Evolutionary conservation across 1,284 basidiomycete species (phyloP).

Genomic region (Bjerkandera adusta): DNA sequence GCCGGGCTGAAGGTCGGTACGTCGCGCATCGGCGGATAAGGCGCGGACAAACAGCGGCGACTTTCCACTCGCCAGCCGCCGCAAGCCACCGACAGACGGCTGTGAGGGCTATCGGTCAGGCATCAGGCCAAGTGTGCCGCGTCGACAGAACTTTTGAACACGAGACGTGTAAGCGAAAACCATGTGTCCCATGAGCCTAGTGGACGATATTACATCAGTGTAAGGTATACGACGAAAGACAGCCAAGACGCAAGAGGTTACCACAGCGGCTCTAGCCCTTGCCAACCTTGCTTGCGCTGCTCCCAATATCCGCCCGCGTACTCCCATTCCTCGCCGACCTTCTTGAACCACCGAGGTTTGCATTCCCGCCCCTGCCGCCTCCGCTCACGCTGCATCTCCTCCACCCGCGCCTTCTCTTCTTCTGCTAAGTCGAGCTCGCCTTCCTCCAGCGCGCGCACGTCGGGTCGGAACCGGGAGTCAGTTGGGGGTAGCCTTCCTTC

Average conservation of each 20-base stretch:
- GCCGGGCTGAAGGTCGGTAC: neutral
- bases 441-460: conserved; percentile 84
- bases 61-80: too few relatives aligned
- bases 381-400: conserved; percentile 72
- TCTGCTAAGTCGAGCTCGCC: conserved; percentile 81
- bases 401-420: conserved; percentile 69
- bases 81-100: too few relatives aligned
- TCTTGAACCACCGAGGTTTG: conserved; percentile 70
- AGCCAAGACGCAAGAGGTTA: conserved; percentile 33
- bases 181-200: conserved; percentile 7
- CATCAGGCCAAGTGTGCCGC: conserved; percentile 1
- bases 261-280: conserved; percentile 58
- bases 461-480: conserved; percentile 84
- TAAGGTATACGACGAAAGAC: neutral
- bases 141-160: neutral
- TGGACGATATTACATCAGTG: conserved; percentile 14
- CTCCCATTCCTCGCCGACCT: conserved; percentile 69
- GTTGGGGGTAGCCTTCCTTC: conserved; percentile 73
- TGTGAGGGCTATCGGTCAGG: neutral
- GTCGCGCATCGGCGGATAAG: conserved; percentile 19
- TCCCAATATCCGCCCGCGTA: conserved; percentile 87
- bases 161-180: conserved; percentile 4
- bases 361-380: conserved; percentile 54
- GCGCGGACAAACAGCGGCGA: conserved; percentile 25
- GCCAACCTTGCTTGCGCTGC: conserved; percentile 63